Base-by-base conservation (phyloP, 768 basidiomycete genomes). In the Chalciporus piperatus region DNA sequence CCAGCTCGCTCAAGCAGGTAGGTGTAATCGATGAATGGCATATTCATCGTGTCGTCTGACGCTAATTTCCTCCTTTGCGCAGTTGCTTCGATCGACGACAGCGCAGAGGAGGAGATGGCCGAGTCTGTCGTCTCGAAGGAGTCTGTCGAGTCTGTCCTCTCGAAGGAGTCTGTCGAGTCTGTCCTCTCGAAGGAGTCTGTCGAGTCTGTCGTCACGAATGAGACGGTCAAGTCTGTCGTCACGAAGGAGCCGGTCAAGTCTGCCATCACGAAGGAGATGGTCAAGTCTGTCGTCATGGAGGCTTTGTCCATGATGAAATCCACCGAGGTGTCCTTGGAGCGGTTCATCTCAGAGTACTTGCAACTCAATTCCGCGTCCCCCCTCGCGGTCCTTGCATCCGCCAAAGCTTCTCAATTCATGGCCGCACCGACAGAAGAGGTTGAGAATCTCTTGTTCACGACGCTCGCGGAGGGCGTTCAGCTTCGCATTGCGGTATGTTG, bases 331-430 rank as follows among this genome's bases (percentile, higher is more conserved):
- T 76, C 84, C 0, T 60, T 83, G n/a, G 83, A 87, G 38, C 77
- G 76, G 0, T 87, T 78, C 72, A 93, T 89, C 61, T 79, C 83
- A 16, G 81, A 89, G 54, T 92, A 85, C 65, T 76, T 92, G 12
- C 88, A 94, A 62, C 73, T 62, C 14, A 78, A 87, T 53, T 70
- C 82, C 0, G 59, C 67, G 1, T 76, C 76, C 10, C 74, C 81
- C 0, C 55, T 65, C 2, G 82, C 83, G 0, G 71, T 88, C 30
- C 68, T 96, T 7, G 85, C 82, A 3, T 75, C 74, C 38, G 91
- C 91, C 6, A 76, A 77, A 60, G 89, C 76, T 1, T 70, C 76
- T 13, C 72, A 64, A 1, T 56, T 65, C 6, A 69, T 91, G 41
- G 72, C 74, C 3, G 66, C 77, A 0, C 73, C 83, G 9, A 58